Evolutionary conservation across 345 rosid genomes (phyloP), one percentile per base, ranked within the genome.

Genomic region (Anastatica hierochuntica): DNA sequence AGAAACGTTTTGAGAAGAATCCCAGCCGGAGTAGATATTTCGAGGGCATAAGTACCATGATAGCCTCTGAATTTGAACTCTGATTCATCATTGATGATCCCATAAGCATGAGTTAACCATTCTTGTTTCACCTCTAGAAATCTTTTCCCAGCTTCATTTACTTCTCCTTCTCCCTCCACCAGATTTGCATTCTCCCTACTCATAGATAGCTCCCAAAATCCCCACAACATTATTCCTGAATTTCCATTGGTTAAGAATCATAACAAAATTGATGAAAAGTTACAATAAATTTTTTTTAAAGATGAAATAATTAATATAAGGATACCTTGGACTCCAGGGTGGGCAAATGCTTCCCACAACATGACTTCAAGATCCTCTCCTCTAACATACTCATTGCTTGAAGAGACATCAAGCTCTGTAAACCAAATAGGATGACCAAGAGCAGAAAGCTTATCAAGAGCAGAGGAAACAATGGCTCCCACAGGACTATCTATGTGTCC

Each of bases 121-220:
- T 90, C 97, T 36, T 67, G 49, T 70, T 78, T 86, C 39, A 90
- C 81, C 35, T 75, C 61, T 19, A 82, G 55, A 58, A 63, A 77
- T 60, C 75, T n/a, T n/a, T n/a, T n/a, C n/a, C n/a, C n/a, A n/a
- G n/a, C n/a, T n/a, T n/a, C n/a, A n/a, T n/a, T n/a, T 74, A 86
- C 49, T 31, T 84, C 75, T 40, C 94, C 97, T 71, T 90, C 94
- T 23, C 90, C 97, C 19, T 81, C 68, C 6, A 90, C 96, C 65
- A 90, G 44, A 51, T 84, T 81, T 1, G 83, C 74, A 27, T 73
- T 77, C 26, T 76, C 71, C 24, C 88, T 58, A 73, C 86, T 76
- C 97, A 85, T 76, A 58, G 74, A 84, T 62, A 90, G 55, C 77
- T 86, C 97, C 96, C 96, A 90, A 46, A 90, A 90, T 15, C 96